These are phyloP conservation scores for Orbilia brochopaga DNA, from an alignment of 2,329 filamentous ascomycete genomes.

Conservation along the genomic window DNA sequence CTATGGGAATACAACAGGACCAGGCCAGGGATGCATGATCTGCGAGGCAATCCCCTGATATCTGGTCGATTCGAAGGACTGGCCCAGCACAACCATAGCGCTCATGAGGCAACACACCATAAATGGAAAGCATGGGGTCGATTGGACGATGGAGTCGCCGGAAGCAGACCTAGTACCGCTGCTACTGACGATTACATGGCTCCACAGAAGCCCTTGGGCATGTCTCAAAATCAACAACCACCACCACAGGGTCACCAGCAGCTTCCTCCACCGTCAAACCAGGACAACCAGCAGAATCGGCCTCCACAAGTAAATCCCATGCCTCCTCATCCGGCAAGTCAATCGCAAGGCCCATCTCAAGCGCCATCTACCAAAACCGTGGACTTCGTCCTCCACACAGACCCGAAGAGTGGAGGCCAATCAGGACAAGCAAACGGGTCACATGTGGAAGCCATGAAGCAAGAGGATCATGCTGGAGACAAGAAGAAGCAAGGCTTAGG, in stretches of 20 bases:
- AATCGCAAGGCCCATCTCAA: constrained; percentile 6
- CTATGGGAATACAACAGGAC: constrained; percentile 41
- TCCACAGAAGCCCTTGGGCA: constrained; percentile 25
- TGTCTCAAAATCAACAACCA: not conserved
- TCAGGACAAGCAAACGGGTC: constrained; percentile 22
- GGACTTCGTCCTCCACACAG: constrained; percentile 11
- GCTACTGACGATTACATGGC: constrained; percentile 38
- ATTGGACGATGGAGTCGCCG: constrained; percentile 36
- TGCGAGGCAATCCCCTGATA: constrained; percentile 36
- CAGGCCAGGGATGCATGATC: constrained; percentile 41
- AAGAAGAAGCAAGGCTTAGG: constrained; percentile 33
- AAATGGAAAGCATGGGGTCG: constrained; percentile 40
- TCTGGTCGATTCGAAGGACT: constrained; percentile 36
- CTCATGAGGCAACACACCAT: constrained; percentile 2
- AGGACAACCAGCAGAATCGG: constrained; percentile 12
- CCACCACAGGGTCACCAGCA: constrained; percentile 12
- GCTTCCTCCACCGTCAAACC: constrained; percentile 7
- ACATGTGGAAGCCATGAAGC: constrained; percentile 20
- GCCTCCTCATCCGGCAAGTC: not conserved
- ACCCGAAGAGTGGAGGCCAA: constrained; percentile 6
- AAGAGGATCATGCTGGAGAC: constrained; percentile 26
- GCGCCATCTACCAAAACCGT: constrained; percentile 20
- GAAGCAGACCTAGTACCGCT: constrained; percentile 49
- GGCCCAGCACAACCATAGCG: constrained; percentile 6
- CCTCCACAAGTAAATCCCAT: not conserved